Evolutionary conservation across 345 rosid genomes (phyloP), one percentile per base, ranked within the genome.

Genomic region (Lepidium aucheri): DNA sequence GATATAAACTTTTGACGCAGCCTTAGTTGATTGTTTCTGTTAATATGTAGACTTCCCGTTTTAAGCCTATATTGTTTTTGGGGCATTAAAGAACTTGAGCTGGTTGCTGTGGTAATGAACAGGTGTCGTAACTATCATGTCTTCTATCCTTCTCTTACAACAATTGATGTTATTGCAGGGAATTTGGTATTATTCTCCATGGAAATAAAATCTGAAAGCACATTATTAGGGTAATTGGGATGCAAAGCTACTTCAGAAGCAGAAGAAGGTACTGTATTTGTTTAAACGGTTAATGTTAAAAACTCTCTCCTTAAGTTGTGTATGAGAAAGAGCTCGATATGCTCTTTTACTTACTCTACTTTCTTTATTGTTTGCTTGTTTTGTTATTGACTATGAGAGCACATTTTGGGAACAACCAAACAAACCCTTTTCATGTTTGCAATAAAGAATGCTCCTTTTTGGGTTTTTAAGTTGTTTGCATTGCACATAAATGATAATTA

Each of bases 361-460:
- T 65, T 65, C 55, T 36, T 58, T 20, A 34, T 35, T 65, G 62
- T 24, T 66, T 66, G 47, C 18, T 50, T 58, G 61, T 57, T 65
- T 51, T 39, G 35, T 52, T 22, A 51, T 57, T 6, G 59, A 47
- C 15, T 39, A 55, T 65, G 55, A 22, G 72, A 59, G 49, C 36
- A 42, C 62, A 59, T 34, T 73, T 65, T 73, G 77, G 67, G 67
- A 73, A 49, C 49, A 50, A 66, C 56, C 72, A 65, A 65, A 65
- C 62, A 43, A 65, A 65, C 16, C 32, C 41, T 73, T 52, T 65
- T 73, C 76, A 43, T 65, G 67, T 73, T 73, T 65, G 66, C 44
- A 73, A 73, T 58, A 58, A 73, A 59, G 56, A 30, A 65, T 66
- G 62, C 67, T 73, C 62, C 61, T 65, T 51, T 58, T 59, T 59